Base-by-base conservation (phyloP, 176 grass and related monocot genomes). In the Cenchrus fungigraminus region DNA sequence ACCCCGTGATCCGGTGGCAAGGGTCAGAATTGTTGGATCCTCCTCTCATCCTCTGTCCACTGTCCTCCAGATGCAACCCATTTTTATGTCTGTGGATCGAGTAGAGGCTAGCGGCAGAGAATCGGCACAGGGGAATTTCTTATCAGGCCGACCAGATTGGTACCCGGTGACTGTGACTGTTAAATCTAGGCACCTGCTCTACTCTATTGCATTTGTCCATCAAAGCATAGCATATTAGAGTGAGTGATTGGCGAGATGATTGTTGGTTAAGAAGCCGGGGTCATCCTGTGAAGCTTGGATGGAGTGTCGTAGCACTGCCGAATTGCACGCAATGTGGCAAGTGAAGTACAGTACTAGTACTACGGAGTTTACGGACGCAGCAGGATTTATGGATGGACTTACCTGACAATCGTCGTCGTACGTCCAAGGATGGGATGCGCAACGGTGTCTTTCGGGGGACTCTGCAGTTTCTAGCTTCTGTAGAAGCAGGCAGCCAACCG, bases 1-100 rank as follows among this genome's bases (percentile, higher is more conserved):
- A 5, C 44, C 28, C 82, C 73, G 82, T 88, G 83, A 88, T 50
- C 50, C 70, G 51, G 65, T 66, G 25, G 42, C 72, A 81, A 13
- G 78, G 43, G 86, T 81, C 82, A 85, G 4, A 72, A 82, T 64
- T 42, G 46, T 59, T 63, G 40, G 47, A 42, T 67, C 58, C 44
- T 58, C 81, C 12, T 6, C 8, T 74, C 45, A 46, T 46, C 60
- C 57, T 57, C 51, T 32, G 67, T 31, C 54, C 15, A 1, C 13
- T 49, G 67, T 31, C 53, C 15, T 3, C 20, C 22, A 34, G 71
- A 46, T 63, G 43, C 54, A 14, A 54, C 8, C 11, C 49, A 3
- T 31, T 42, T 82, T 58, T 42, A 17, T 14, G 6, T 5, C 5
- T 34, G 20, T 56, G 4, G 10, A 16, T 14, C n/a, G 50, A 37